Evolutionary conservation across 345 rosid species (phyloP).

Genomic region (Nephelium lappaceum): DNA sequence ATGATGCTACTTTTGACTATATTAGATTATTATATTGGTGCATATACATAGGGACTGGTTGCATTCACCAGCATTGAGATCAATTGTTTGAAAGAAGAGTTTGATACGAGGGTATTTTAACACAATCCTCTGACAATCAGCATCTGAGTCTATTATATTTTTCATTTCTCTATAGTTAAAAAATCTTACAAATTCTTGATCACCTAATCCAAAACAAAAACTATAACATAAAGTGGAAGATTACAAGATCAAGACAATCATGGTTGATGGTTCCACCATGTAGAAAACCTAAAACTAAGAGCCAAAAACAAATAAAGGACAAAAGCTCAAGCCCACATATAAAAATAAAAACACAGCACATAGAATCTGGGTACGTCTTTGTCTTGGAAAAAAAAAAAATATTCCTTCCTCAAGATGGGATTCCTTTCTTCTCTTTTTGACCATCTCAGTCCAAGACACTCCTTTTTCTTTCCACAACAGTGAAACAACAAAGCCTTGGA

Average conservation of each 20-base stretch:
- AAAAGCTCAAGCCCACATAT: conserved; percentile 17
- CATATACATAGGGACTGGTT: background rate
- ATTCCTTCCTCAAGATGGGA: conserved; percentile 26
- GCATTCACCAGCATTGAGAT: too few species aligned
- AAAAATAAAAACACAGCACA: background rate
- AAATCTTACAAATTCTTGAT: background rate
- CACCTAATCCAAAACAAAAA: conserved; percentile 17
- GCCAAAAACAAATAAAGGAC: conserved; percentile 14
- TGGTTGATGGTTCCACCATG: conserved; percentile 26
- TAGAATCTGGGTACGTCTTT: conserved; percentile 10
- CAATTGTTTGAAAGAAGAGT: background rate
- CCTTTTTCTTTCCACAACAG: conserved; percentile 25
- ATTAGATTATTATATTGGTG: background rate
- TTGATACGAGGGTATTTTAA: background rate
- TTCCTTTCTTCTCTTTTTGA: conserved; percentile 39
- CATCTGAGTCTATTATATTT: conserved; percentile 5
- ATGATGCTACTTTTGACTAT: conserved; percentile 1
- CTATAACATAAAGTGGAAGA: conserved; percentile 19
- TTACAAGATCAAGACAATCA: conserved; percentile 29
- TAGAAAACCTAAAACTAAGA: conserved; percentile 19
- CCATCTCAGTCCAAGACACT: conserved; percentile 42
- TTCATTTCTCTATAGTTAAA: too few species aligned
- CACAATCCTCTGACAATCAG: conserved; percentile 26
- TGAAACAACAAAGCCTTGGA: conserved; percentile 15
- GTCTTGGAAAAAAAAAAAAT: background rate